These are phyloP conservation scores for Ogataea pilisensis DNA, from an alignment of 805 yeast species.

Conservation along the genomic window DNA sequence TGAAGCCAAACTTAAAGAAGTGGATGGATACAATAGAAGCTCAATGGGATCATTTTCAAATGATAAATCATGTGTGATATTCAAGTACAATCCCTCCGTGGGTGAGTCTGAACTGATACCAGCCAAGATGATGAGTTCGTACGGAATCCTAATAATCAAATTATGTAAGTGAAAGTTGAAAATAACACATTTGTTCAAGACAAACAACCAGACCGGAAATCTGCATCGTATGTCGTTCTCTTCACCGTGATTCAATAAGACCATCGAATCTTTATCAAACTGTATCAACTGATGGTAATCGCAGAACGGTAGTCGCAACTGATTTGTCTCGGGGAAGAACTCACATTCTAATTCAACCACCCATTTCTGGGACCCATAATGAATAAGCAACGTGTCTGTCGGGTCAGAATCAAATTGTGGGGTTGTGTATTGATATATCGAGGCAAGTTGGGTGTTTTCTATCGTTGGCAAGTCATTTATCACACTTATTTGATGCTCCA, in stretches of 20 bases:
- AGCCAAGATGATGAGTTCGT: constrained; percentile 16
- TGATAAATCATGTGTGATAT: constrained; percentile 4
- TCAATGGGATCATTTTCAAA: constrained; percentile 12
- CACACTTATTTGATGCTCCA: constrained; percentile 9
- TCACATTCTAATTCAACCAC: constrained; percentile 8
- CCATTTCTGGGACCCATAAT: constrained; percentile 19
- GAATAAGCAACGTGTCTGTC: constrained; percentile 13
- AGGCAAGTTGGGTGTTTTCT: constrained; percentile 27
- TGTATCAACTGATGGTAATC: neutral
- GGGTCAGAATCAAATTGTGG: constrained; percentile 17
- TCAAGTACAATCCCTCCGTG: constrained; percentile 5
- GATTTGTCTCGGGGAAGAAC: constrained; percentile 1
- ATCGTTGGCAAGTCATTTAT: constrained; percentile 25
- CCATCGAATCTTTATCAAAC: neutral
- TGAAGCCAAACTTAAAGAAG: neutral
- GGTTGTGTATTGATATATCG: constrained; percentile 20
- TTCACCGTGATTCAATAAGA: neutral
- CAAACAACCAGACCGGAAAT: constrained; percentile 21
- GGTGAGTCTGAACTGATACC: constrained; percentile 14
- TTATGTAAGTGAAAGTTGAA: constrained; percentile 13
- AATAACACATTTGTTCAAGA: constrained; percentile 20
- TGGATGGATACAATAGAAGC: constrained; percentile 9
- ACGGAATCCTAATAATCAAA: constrained; percentile 18
- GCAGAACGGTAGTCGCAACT: constrained; percentile 10
- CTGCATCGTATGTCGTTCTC: constrained; percentile 1